Base-by-base conservation (phyloP, 2,329 filamentous ascomycete species). In the Penicillium digitatum region DNA sequence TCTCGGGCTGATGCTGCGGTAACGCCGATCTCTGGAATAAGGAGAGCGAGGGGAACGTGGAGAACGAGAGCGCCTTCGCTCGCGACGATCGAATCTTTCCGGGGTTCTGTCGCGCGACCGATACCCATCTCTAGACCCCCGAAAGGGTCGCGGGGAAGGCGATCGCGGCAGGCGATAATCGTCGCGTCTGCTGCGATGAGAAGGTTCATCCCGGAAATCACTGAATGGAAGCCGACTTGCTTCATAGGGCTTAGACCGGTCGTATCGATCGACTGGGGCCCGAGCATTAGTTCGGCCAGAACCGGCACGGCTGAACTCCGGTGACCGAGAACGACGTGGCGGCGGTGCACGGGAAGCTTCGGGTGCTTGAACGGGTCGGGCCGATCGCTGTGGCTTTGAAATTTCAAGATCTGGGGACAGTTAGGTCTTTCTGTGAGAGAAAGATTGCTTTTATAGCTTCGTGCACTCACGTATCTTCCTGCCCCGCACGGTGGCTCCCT, bases 311-410 rank as follows among this genome's bases (percentile, higher is more conserved):
- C 69, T 72, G 69, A 84, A 81, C 64, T 89, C 82, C 52, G 89
- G 81, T 43, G 88, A 86, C 61, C 84, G 78, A 29, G 83, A 86
- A 51, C 83, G 80, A 59, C 85, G 76, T 56, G 78, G 69, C 16
- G 67, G 66, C n/a, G 69, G 62, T 40, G 64, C 67, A 34, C 72
- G 69, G 48, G 68, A 58, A 44, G 75, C 65, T 47, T 76, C 69
- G 38, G 52, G 16, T 29, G 72, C 65, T 43, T 73, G 64, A 62
- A 71, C 62, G 71, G 66, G 78, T 47, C 86, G 86, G 49, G 85
- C 88, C 65, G 87, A 90, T 66, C 90, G 90, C 70, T 96, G 91
- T 3, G 87, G 85, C 57, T 93, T 93, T 6, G 92, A 96, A 37
- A 96, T 84, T 70, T 96, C 92, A 20, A 96, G 83, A 69, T 96